A percentile compares a stretch with the other conserved stretches of the same genome.
Conservation (phyloP, 2,329 filamentous ascomycete species). For the Penicillium sp. region DNA sequence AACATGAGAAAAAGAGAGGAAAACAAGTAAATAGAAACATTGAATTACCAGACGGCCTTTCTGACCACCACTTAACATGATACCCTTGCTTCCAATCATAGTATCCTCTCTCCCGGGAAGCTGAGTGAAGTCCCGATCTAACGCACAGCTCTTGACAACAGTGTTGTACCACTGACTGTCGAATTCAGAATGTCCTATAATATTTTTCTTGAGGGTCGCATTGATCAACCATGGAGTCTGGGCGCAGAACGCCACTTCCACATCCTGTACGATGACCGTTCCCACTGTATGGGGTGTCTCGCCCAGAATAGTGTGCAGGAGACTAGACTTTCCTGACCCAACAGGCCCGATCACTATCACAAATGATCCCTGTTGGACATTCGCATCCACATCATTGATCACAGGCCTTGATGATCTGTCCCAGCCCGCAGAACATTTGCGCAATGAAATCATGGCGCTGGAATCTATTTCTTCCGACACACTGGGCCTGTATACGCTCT, state of each 20-base stretch:
- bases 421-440: no score
- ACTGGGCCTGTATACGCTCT: no score
- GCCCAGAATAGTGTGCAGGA: constrained; percentile 80
- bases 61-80: neutral
- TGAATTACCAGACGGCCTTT: neutral
- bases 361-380: no score
- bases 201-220: constrained; percentile 71
- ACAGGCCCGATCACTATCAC: constrained; percentile 33
- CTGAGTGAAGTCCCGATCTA: neutral
- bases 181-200: constrained; percentile 57
- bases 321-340: constrained; percentile 45
- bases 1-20: no score
- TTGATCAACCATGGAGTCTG: constrained; percentile 82
- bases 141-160: constrained; percentile 3
- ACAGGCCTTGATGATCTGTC: no score
- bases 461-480: no score
- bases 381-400: no score
- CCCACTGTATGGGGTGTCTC: constrained; percentile 75
- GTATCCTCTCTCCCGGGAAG: neutral
- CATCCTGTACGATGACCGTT: neutral
- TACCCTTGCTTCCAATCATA: neutral
- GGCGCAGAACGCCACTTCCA: constrained; percentile 33
- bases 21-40: neutral
- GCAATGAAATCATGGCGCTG: no score
- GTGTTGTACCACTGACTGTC: constrained; percentile 64